Evolutionary conservation across 371 early-diverging fungal genomes (phyloP).

Genomic region (Nematocida ausubeli): DNA sequence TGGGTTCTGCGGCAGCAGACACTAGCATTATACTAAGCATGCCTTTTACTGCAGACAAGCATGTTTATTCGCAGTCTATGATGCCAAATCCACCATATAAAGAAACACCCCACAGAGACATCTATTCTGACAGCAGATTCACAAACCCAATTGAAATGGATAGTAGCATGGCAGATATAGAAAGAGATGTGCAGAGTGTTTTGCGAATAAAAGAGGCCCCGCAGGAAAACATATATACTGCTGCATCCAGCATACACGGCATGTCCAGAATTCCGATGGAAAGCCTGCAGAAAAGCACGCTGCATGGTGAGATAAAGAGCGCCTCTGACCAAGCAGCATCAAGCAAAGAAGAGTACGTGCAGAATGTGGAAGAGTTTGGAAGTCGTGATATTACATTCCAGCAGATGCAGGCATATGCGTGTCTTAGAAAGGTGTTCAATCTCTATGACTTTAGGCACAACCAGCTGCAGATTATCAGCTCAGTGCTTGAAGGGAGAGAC

Average conservation of each 20-base stretch:
- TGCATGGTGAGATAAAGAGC: not conserved
- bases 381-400: not conserved
- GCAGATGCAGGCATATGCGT: slow-evolving; percentile 18
- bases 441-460: slow-evolving; percentile 79
- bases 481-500: slow-evolving; percentile 78
- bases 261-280: slow-evolving; percentile 13
- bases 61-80: not conserved
- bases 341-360: not conserved
- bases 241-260: not conserved
- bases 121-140: not conserved
- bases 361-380: not conserved
- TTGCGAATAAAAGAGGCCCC: not conserved
- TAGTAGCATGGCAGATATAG: not conserved
- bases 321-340: not conserved
- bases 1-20: not conserved
- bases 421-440: slow-evolving; percentile 70
- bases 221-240: not conserved
- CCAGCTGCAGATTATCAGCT: slow-evolving; percentile 85
- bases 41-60: not conserved
- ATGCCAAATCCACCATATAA: not conserved
- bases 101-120: not conserved
- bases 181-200: not conserved
- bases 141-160: not conserved
- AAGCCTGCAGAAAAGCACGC: not conserved
- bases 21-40: not conserved